A percentile compares a stretch with the other conserved stretches of the same genome.
Evolutionary conservation across 108 stramenopile species (phyloP).

Genomic region (Mayamaea pseudoterrestris): DNA sequence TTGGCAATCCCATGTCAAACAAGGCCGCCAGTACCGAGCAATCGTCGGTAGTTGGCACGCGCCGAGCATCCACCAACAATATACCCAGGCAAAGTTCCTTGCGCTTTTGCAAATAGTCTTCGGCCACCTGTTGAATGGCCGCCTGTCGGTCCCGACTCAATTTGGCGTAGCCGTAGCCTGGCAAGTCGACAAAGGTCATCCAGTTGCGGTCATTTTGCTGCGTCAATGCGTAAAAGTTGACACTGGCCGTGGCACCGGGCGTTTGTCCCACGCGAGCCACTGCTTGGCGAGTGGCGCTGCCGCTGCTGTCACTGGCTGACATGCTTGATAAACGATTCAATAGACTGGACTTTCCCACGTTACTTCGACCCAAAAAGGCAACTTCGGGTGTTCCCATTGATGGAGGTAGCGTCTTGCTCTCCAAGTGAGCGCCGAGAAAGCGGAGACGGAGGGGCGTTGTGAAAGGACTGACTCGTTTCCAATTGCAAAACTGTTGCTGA

Average conservation of each 20-base stretch:
- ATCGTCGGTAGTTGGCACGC: constrained; percentile 73
- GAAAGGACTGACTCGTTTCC: constrained; percentile 68
- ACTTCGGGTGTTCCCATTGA: constrained; percentile 51
- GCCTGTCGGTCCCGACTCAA: constrained; percentile 72
- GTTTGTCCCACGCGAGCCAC: constrained; percentile 69
- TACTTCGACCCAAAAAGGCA: constrained; percentile 85
- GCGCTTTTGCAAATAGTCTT: constrained; percentile 72
- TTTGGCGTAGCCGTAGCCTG: constrained; percentile 81
- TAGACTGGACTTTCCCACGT: constrained; percentile 88
- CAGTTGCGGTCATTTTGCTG: background rate
- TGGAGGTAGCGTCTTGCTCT: background rate
- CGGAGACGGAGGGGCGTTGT: too few relatives aligned
- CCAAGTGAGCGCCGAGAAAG: too few relatives aligned
- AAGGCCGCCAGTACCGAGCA: constrained; percentile 71
- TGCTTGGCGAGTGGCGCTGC: constrained; percentile 35
- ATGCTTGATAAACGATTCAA: constrained; percentile 80
- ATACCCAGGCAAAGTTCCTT: constrained; percentile 76
- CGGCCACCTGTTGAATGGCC: constrained; percentile 64
- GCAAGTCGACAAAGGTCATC: constrained; percentile 45
- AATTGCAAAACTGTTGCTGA: constrained; percentile 42
- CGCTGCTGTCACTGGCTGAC: too few relatives aligned
- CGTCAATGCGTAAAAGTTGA: constrained; percentile 73
- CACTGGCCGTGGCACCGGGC: constrained; percentile 87
- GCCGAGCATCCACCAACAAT: constrained; percentile 80
- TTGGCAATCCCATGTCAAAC: constrained; percentile 70